Base-by-base conservation (phyloP, 331 rosid genomes). In the Phaseolus coccineus region DNA sequence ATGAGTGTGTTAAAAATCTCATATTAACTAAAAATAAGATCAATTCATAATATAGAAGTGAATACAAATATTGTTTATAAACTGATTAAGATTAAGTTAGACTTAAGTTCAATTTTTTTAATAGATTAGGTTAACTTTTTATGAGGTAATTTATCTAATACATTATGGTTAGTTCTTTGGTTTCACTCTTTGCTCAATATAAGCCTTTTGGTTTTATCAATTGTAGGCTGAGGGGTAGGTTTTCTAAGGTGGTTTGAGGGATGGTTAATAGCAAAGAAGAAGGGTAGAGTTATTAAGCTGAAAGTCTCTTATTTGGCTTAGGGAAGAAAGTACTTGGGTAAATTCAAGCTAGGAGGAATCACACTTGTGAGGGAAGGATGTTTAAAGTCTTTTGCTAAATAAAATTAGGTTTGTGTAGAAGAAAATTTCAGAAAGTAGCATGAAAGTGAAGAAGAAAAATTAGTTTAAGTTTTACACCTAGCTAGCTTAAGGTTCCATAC, bases 361-460 rank as follows among this genome's bases (percentile, higher is more conserved):
- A 25, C 24, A 42, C 6, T 76, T 73, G 14, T 81, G 24, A 67
- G 28, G 72, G 48, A 48, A 67, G 24, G 25, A 22, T 48, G 69
- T 59, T 74, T 30, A n/a, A 39, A 46, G 24, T 47, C 30, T 0
- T 30, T 15, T 44, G 48, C 37, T 64, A n/a, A 63, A 63, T 16
- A 2, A 2, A 27, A 37, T 64, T 64, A 64, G 70, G 33, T 11
- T 14, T 61, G 39, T 6, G 27, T 25, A 16, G 0, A 0, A 40
- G 46, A 40, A 1, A 40, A 40, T 40, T 40, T 11, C 5, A 10
- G 25, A 47, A 46, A 31, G 62, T 25, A 56, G 16, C 1, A 25
- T 73, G 16, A 15, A 56, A 56, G 46, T 75, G 46, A 39, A 58
- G 79, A 57, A 40, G 19, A 62, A 65, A 62, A 47, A 47, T 19